Evolutionary conservation across 2,329 filamentous ascomycete genomes (phyloP), one percentile per base, ranked within the genome.

Genomic region (Penicillium sp.): DNA sequence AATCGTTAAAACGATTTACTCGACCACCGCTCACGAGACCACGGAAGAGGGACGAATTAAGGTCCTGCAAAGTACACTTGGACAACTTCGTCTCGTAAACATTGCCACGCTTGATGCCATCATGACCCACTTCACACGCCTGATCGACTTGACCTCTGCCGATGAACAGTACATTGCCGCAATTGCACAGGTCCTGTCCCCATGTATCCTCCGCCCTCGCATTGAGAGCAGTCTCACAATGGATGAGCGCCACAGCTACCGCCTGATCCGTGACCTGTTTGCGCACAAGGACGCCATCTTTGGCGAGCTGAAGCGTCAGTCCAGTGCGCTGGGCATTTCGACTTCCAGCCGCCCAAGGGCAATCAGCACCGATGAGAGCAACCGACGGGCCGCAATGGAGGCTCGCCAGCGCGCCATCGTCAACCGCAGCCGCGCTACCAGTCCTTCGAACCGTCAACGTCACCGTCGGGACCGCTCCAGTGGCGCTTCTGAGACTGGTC

Each of bases 21-120:
- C 87, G 47, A 92, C 90, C 14, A 88, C 91, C 13, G 83, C 89
- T 47, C 84, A 89, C 43, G 91, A 96, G 56, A 84, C 86, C 16
- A 86, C 87, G 3, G 90, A 96, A 66, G 83, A 87, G 51, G 87
- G 90, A 13, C 90, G 95, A 52, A 84, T 99, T 62, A 89, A 92
- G 53, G 91, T 98, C 59, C 85, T 99, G 33, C 95, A 99, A 75
- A 96, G 95, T 68, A 98, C 95, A 0, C 87, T 99, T 55, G 93
- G 93, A 39, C 93, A 98, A 74, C 85, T 99, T 55, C 90, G 93
- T 59, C 87, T 99, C 55, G 92, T 95, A 63, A 99, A 99, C 74
- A 99, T 99, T 74, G 95, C 95, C 48, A 98, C 95, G n/a, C 86
- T 99, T 58, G 95, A 99, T 75, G 95, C 95, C 41, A 90, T 96